Conservation (phyloP, 2,329 filamentous ascomycete genomes). For the Colletotrichum agaves region DNA sequence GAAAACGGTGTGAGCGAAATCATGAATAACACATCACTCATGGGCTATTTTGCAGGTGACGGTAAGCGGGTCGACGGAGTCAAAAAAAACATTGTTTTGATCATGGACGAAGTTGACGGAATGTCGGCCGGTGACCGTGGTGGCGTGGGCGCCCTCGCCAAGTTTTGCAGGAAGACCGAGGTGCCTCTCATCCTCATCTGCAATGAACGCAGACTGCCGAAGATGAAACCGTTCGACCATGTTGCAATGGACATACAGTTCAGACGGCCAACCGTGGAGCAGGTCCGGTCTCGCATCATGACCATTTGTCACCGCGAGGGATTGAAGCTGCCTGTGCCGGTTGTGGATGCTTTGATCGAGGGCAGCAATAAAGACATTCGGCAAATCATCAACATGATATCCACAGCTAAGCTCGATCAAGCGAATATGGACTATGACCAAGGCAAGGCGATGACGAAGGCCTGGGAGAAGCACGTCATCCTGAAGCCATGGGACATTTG, state of each 20-base stretch:
- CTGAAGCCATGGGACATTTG: slow-evolving; percentile 99
- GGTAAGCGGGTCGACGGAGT: slow-evolving; percentile 80
- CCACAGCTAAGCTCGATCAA: slow-evolving; percentile 90
- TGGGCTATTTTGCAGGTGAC: slow-evolving; percentile 89
- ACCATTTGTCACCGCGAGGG: slow-evolving; percentile 95
- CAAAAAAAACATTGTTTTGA: slow-evolving; percentile 94
- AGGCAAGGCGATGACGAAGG: slow-evolving; percentile 93
- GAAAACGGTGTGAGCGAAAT: slow-evolving; percentile 90
- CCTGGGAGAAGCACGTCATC: slow-evolving; percentile 97
- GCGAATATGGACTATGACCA: slow-evolving; percentile 83
- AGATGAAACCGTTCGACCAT: slow-evolving; percentile 98
- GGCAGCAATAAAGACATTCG: slow-evolving; percentile 96
- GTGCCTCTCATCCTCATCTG: slow-evolving; percentile 97
- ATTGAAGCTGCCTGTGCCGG: slow-evolving; percentile 82
- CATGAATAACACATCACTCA: slow-evolving; percentile 90
- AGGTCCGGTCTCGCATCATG: slow-evolving; percentile 91
- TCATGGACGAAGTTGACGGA: slow-evolving; percentile 99
- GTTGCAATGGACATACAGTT: slow-evolving; percentile 88
- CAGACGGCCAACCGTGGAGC: slow-evolving; percentile 87
- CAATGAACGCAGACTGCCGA: slow-evolving; percentile 90
- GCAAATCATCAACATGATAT: slow-evolving; percentile 98
- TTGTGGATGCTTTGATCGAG: slow-evolving; percentile 94
- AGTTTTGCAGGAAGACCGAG: slow-evolving; percentile 94
- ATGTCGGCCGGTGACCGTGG: slow-evolving; percentile 98
- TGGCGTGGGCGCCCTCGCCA: slow-evolving; percentile 92